These are phyloP conservation scores for Leptographium procerum DNA, from an alignment of 2,329 filamentous ascomycete species.

Conservation along the genomic window DNA sequence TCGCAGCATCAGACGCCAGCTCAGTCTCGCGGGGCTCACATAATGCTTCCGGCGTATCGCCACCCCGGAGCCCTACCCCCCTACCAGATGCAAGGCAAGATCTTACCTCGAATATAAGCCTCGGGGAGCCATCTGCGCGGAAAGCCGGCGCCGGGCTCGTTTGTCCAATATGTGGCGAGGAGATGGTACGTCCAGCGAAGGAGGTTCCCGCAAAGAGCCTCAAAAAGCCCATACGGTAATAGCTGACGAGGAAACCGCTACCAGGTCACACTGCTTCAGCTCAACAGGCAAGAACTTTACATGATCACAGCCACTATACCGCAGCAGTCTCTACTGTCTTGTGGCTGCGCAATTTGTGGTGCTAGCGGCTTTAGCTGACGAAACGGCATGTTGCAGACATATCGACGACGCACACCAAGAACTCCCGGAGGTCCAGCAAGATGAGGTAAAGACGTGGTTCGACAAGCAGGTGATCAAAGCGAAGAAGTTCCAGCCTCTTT, in stretches of 20 bases:
- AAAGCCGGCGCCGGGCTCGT: constrained; percentile 58
- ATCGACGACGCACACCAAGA: constrained; percentile 87
- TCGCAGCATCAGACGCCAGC: constrained; percentile 49
- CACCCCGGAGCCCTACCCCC: constrained; percentile 45
- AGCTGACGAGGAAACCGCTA: not conserved
- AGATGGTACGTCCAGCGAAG: constrained; percentile 59
- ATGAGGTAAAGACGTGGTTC: constrained; percentile 96
- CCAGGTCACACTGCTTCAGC: constrained; percentile 79
- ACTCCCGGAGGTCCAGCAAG: constrained; percentile 75
- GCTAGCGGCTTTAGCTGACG: not conserved
- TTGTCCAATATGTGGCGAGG: constrained; percentile 96
- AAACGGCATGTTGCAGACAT: constrained; percentile 25
- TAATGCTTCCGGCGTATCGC: constrained; percentile 38
- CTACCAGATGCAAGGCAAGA: constrained; percentile 65
- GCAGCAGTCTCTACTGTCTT: not conserved
- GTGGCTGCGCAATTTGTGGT: too few relatives aligned
- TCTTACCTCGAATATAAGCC: constrained; percentile 67
- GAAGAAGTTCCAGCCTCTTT: constrained; percentile 84
- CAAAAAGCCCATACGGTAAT: not conserved
- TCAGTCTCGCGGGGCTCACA: constrained; percentile 69
- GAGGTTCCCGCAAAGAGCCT: too few relatives aligned
- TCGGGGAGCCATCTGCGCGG: constrained; percentile 43
- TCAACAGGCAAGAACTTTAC: constrained; percentile 54
- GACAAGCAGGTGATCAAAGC: constrained; percentile 89
- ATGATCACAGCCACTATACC: not conserved